Evolutionary conservation across 345 rosid species (phyloP).

Genomic region (Balakata baccata): DNA sequence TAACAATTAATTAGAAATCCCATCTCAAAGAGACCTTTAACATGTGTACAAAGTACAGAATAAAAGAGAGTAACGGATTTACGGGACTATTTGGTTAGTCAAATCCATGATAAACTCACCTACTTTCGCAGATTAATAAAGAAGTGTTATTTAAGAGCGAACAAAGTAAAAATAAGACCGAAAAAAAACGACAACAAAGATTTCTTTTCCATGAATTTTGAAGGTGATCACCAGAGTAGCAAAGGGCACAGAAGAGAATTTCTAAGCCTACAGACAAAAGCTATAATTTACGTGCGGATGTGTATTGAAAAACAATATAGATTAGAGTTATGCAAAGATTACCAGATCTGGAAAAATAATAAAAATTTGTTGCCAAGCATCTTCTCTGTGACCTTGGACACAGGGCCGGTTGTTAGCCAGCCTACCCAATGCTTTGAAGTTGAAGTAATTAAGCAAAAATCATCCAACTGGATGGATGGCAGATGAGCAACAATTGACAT

Average conservation of each 20-base stretch:
- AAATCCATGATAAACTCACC: background rate
- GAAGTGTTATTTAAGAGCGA: background rate
- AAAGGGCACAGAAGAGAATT: background rate
- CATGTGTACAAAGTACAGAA: background rate
- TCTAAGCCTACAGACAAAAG: background rate
- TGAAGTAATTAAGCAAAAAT: constrained; percentile 14
- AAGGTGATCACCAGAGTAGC: background rate
- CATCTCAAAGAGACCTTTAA: background rate
- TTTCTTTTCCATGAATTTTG: too few species aligned
- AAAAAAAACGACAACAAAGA: too few species aligned
- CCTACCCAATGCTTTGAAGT: constrained; percentile 16
- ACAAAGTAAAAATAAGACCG: background rate
- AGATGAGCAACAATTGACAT: constrained; percentile 16
- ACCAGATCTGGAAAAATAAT: constrained; percentile 13
- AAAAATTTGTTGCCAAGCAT: background rate
- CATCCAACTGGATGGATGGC: constrained; percentile 23
- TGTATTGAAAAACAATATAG: background rate
- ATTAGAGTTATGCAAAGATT: background rate
- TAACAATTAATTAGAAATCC: background rate
- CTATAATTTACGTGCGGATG: background rate
- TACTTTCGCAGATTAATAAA: background rate
- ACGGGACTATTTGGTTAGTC: background rate
- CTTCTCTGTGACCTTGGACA: background rate
- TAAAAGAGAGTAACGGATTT: background rate
- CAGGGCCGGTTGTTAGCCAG: constrained; percentile 18